Conservation (phyloP, 116 monocot species). For the Zostera marina region DNA sequence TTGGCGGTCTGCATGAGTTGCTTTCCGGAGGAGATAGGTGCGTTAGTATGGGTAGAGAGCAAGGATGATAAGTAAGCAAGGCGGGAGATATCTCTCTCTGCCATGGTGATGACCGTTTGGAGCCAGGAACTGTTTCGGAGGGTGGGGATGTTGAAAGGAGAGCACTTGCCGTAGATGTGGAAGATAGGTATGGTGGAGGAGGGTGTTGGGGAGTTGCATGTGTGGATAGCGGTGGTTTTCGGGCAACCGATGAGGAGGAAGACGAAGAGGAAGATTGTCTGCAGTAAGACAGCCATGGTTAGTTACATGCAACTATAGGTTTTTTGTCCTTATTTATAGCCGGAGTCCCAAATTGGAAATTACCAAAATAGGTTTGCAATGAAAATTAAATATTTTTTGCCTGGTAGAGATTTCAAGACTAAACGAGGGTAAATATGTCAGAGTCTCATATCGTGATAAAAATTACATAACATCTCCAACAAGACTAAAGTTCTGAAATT, state of each 20-base stretch:
- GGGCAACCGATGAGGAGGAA: slow-evolving; percentile 5
- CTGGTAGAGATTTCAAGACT: too few species aligned
- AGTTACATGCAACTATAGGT: too few species aligned
- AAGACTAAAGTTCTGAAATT: too few species aligned
- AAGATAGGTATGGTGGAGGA: slow-evolving; percentile 36
- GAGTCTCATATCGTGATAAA: too few species aligned
- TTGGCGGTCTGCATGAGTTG: slow-evolving; percentile 47
- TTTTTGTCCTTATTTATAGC: too few species aligned
- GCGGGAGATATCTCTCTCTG: slow-evolving; percentile 35
- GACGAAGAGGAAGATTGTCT: slow-evolving; percentile 8
- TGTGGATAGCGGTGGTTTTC: slow-evolving; percentile 9
- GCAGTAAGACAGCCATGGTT: slow-evolving; percentile 10
- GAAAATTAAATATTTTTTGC: too few species aligned
- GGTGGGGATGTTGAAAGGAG: slow-evolving; percentile 16
- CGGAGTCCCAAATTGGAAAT: too few species aligned
- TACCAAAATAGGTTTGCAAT: too few species aligned
- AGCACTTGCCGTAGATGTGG: slow-evolving; percentile 35
- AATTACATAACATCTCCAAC: too few species aligned
- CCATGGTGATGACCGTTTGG: slow-evolving; percentile 35
- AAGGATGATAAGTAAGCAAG: slow-evolving; percentile 47
- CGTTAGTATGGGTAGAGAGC: slow-evolving; percentile 11
- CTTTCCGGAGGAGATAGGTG: slow-evolving; percentile 68
- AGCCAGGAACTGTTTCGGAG: slow-evolving; percentile 17
- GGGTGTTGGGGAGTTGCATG: slow-evolving; percentile 10
- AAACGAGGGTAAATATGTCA: too few species aligned